Percentiles rank a stretch among this genome's conserved stretches.
These are phyloP conservation scores for Fusarium guadeloupense DNA, from an alignment of 2,329 filamentous ascomycete genomes.

Conservation along the genomic window DNA sequence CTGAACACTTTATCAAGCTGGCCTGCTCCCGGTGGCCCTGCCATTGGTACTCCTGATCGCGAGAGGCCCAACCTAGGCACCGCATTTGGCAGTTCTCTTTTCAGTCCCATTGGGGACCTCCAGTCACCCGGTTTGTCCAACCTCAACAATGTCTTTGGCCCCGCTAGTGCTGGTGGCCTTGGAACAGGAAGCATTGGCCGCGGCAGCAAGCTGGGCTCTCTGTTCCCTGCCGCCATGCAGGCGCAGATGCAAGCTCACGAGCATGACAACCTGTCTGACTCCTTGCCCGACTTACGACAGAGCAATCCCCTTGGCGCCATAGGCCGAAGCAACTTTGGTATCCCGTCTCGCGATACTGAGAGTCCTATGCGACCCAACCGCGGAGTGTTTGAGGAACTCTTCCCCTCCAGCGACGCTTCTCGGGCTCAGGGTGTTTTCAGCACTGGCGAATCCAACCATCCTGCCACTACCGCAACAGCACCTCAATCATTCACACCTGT, in stretches of 20 bases:
- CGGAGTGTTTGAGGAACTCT: slow-evolving; percentile 65
- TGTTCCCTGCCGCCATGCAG: slow-evolving; percentile 91
- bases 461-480: slow-evolving; percentile 45
- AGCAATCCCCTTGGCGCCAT: slow-evolving; percentile 72
- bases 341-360: slow-evolving; percentile 65
- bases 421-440: slow-evolving; percentile 51
- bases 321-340: slow-evolving; percentile 67
- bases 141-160: slow-evolving; percentile 75
- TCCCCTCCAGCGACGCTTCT: slow-evolving; percentile 51
- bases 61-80: slow-evolving; percentile 65
- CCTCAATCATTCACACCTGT: slow-evolving; percentile 51
- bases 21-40: slow-evolving; percentile 63
- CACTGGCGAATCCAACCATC: slow-evolving; percentile 50
- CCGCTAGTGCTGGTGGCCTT: slow-evolving; percentile 62
- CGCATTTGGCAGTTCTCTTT: slow-evolving; percentile 81
- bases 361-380: slow-evolving; percentile 66
- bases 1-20: slow-evolving; percentile 71
- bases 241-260: slow-evolving; percentile 85
- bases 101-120: slow-evolving; percentile 79
- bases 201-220: slow-evolving; percentile 82
- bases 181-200: slow-evolving; percentile 75
- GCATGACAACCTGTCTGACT: slow-evolving; percentile 67
- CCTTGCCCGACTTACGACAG: slow-evolving; percentile 67
- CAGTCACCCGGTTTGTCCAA: slow-evolving; percentile 78
- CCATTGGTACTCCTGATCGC: slow-evolving; percentile 73